A percentile compares a stretch with the other conserved stretches of the same genome.
Evolutionary conservation across 805 yeast genomes (phyloP).

Genomic region (Priceomyces haplophilus): DNA sequence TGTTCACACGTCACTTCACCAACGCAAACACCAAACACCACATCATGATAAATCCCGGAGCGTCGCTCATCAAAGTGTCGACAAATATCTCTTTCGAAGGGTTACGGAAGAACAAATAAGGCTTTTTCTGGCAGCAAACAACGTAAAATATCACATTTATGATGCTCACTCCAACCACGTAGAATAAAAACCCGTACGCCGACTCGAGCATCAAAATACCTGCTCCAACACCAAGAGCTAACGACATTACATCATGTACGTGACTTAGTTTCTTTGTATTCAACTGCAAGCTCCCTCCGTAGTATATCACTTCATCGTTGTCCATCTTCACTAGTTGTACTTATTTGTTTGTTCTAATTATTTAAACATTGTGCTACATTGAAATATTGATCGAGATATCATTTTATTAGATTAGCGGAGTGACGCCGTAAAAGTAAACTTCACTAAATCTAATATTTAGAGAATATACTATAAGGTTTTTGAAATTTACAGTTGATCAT

Average conservation of each 20-base stretch:
- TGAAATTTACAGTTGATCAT: no score
- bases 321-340: slow-evolving; percentile 1
- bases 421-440: no score
- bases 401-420: not conserved
- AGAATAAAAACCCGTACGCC: slow-evolving; percentile 32
- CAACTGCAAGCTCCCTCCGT: slow-evolving; percentile 27
- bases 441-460: no score
- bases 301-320: slow-evolving; percentile 15
- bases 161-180: slow-evolving; percentile 30
- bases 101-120: slow-evolving; percentile 22
- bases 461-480: no score
- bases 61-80: slow-evolving; percentile 28
- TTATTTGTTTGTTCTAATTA: not conserved
- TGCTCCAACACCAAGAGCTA: slow-evolving; percentile 38
- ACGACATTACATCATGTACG: slow-evolving; percentile 36
- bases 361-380: no score
- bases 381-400: not conserved
- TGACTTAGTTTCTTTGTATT: slow-evolving; percentile 27
- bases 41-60: slow-evolving; percentile 45
- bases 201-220: slow-evolving; percentile 41
- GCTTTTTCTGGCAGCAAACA: slow-evolving; percentile 31
- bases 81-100: slow-evolving; percentile 35
- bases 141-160: slow-evolving; percentile 27
- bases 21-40: slow-evolving; percentile 47
- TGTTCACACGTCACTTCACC: slow-evolving; percentile 21